phyloP scores from a whole-genome alignment of 2,329 filamentous ascomycete species.

The Fusarium papillatum region DNA sequence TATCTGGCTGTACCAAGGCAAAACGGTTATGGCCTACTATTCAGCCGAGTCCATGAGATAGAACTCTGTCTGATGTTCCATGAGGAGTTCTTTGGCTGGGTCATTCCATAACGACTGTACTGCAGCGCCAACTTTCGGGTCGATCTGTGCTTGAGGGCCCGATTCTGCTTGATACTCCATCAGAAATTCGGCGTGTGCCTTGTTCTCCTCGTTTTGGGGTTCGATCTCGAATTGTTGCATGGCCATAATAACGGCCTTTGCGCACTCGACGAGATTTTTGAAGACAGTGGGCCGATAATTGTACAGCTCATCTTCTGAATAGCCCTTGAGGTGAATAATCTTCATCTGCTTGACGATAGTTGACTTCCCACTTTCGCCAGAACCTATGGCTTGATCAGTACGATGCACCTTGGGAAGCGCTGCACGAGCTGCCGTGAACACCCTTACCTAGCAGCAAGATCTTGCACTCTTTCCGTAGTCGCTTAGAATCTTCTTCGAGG shows the following conservation, averaged over 20 bases:
- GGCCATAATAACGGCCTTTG: constrained; percentile 90
- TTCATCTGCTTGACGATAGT: constrained; percentile 99
- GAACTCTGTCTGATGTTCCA: constrained; percentile 97
- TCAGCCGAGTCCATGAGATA: constrained; percentile 99
- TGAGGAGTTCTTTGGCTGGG: constrained; percentile 82
- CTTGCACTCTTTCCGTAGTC: constrained; percentile 97
- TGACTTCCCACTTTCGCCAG: constrained; percentile 98
- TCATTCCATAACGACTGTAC: constrained; percentile 93
- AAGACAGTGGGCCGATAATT: constrained; percentile 97
- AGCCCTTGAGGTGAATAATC: constrained; percentile 99
- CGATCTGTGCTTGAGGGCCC: constrained; percentile 88
- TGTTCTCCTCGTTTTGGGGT: constrained; percentile 78
- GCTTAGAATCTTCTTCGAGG: constrained; percentile 94
- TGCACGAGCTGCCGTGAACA: constrained; percentile 19
- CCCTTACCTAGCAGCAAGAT: constrained; percentile 90
- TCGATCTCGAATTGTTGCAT: constrained; percentile 94
- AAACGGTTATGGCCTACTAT: constrained; percentile 76
- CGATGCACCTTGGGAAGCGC: not conserved
- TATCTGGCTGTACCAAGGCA: not conserved
- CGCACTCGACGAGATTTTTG: constrained; percentile 98
- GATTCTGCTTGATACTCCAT: constrained; percentile 91
- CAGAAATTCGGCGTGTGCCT: constrained; percentile 83
- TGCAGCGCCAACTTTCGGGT: constrained; percentile 84
- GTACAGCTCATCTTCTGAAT: constrained; percentile 92
- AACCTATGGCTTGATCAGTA: constrained; percentile 71